Base-by-base conservation (phyloP, 805 yeast species). In the Candida glaebosa region DNA sequence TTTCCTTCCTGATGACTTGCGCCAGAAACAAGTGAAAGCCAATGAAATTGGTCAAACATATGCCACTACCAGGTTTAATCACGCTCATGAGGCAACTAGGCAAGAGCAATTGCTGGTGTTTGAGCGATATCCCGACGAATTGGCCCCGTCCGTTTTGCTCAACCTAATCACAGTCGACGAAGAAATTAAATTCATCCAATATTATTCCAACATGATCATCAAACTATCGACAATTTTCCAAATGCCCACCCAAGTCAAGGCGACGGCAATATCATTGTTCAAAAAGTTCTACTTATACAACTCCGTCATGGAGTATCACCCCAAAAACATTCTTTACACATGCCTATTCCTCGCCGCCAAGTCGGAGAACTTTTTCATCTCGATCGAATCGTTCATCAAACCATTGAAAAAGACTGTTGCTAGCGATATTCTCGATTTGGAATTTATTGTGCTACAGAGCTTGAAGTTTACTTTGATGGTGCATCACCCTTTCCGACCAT, bases 331-430 rank as follows among this genome's bases (percentile, higher is more conserved):
- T 15, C 72, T 93, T 63, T 76, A 64, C 47, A 65, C 73, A 4
- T 84, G 96, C 47, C 75, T 93, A 9, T 93, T 89, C 58, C 67
- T 93, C 25, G 96, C 97, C 4, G 90, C 96, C 33, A 93, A 93
- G 62, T 79, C 90, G 14, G 99, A 93, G 56, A 91, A 93, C 63
- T 83, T 79, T 59, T 91, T 90, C 63, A 84, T 93, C 22, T 79
- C 96, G 19, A 85, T 91, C 45, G 84, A 84, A 33, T 76, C 86
- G 8, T 90, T 91, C 57, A 81, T 87, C 41, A 75, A 77, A 41
- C 76, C 84, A 36, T 75, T 91, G 16, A 80, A 79, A 12, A 82
- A 83, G 40, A 77, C 86, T 1, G 77, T 80, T 28, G 81, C 84
- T 1, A 71, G 72, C 14, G 79, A 82, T 30, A 81, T 93, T 24